A percentile compares a stretch with the other conserved stretches of the same genome.
These are phyloP conservation scores for Avicennia marina DNA, from an alignment of 257 asterid genomes.

Conservation along the genomic window DNA sequence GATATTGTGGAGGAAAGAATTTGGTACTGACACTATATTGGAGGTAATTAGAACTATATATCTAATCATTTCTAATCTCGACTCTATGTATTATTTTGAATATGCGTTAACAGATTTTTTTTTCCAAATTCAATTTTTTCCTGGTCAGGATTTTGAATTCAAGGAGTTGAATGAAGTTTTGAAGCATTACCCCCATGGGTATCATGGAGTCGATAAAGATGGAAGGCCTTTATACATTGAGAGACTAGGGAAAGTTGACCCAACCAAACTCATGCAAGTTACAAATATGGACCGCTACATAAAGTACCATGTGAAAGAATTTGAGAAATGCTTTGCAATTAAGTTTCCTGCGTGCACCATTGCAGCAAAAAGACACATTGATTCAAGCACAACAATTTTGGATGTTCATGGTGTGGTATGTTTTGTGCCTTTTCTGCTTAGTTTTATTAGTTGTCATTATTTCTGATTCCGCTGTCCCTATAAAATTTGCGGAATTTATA, in stretches of 20 bases:
- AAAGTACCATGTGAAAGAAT: slow-evolving; percentile 72
- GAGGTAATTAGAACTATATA: slow-evolving; percentile 32
- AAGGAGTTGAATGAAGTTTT: slow-evolving; percentile 68
- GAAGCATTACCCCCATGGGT: slow-evolving; percentile 74
- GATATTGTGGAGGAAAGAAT: slow-evolving; percentile 82
- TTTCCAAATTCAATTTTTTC: slow-evolving; percentile 6
- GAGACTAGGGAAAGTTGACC: slow-evolving; percentile 80
- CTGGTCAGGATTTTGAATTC: slow-evolving; percentile 68
- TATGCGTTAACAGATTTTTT: too few relatives aligned
- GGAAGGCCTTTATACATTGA: slow-evolving; percentile 88
- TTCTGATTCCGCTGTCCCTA: not conserved
- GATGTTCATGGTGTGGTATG: slow-evolving; percentile 92
- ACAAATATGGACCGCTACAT: slow-evolving; percentile 73
- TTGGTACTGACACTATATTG: slow-evolving; percentile 59
- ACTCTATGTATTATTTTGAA: not conserved
- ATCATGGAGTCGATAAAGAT: slow-evolving; percentile 82
- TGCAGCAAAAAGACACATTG: slow-evolving; percentile 80
- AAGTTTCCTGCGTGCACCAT: slow-evolving; percentile 88
- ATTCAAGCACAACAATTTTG: slow-evolving; percentile 79
- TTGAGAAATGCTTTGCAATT: slow-evolving; percentile 67
- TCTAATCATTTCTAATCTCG: not conserved
- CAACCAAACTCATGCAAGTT: slow-evolving; percentile 77
- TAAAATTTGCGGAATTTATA: not conserved
- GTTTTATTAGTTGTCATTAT: not conserved
- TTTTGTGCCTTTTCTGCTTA: slow-evolving; percentile 15